Conservation (phyloP, 345 rosid genomes). For the Linum tenue region DNA sequence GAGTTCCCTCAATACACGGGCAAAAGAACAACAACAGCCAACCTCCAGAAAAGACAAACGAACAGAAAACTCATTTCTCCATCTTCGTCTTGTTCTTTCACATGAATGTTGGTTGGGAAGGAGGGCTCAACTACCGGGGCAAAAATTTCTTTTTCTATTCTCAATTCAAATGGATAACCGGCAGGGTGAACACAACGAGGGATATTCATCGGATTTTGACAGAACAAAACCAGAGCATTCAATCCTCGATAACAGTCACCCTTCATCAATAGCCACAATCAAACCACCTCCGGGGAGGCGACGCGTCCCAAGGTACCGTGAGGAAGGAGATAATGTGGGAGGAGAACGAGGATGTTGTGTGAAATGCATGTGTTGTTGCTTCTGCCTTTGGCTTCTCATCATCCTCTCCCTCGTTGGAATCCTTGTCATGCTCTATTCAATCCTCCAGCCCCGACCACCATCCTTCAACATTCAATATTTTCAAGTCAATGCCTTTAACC, state of each 20-base stretch:
- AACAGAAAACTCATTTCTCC: no score
- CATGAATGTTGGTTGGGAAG: no score
- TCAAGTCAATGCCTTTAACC: constrained; percentile 23
- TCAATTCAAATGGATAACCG: neutral
- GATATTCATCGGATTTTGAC: no score
- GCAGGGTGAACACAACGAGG: no score
- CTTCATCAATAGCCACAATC: neutral
- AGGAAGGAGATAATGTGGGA: no score
- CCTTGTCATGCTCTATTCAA: constrained; percentile 13
- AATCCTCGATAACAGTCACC: neutral
- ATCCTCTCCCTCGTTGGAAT: constrained; percentile 21
- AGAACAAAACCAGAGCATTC: neutral
- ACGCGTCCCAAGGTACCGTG: neutral
- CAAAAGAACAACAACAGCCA: no score
- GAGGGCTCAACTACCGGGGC: no score
- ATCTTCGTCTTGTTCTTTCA: no score
- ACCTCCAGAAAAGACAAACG: no score
- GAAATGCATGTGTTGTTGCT: constrained; percentile 38
- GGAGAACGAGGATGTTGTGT: constrained; percentile 17
- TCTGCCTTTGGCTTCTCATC: constrained; percentile 30
- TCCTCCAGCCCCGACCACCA: constrained; percentile 32
- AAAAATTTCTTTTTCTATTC: no score
- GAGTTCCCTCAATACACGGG: no score
- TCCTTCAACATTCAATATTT: constrained; percentile 26
- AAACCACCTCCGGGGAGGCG: neutral